These are phyloP conservation scores for Chaetomium globosum DNA, from an alignment of 2,329 filamentous ascomycete species.

Conservation along the genomic window DNA sequence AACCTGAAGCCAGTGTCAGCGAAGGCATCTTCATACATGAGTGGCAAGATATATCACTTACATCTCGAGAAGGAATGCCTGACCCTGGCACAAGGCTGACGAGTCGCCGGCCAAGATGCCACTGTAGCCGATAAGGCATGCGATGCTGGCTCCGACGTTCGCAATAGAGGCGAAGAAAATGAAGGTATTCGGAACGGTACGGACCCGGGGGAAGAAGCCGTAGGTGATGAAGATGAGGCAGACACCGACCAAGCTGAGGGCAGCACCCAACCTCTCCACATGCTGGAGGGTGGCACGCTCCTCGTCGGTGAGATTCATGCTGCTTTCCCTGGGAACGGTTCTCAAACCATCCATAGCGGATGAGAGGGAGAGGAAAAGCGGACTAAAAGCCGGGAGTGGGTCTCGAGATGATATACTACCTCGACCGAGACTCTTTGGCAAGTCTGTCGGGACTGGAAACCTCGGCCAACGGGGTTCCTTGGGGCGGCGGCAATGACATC, in stretches of 20 bases:
- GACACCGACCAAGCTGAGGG: slow-evolving; percentile 56
- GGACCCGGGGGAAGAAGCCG: slow-evolving; percentile 53
- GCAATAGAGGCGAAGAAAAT: slow-evolving; percentile 64
- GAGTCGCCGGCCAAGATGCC: slow-evolving; percentile 59
- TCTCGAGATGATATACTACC: not conserved
- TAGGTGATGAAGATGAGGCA: slow-evolving; percentile 57
- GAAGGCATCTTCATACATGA: not conserved
- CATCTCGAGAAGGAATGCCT: slow-evolving; percentile 67
- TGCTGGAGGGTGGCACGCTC: slow-evolving; percentile 36
- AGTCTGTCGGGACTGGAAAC: slow-evolving; percentile 18
- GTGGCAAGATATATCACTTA: slow-evolving; percentile 47
- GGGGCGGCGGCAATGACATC: slow-evolving; percentile 1
- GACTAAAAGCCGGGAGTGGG: slow-evolving; percentile 17
- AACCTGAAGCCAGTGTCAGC: slow-evolving; percentile 56
- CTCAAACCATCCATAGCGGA: slow-evolving; percentile 30
- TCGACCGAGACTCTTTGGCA: not conserved
- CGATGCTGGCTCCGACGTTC: slow-evolving; percentile 62
- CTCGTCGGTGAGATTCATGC: slow-evolving; percentile 37
- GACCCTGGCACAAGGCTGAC: slow-evolving; percentile 62
- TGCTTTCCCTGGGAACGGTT: slow-evolving; percentile 27
- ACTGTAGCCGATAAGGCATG: slow-evolving; percentile 70
- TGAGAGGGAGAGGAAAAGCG: slow-evolving; percentile 19
- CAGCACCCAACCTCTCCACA: slow-evolving; percentile 56
- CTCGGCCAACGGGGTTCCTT: slow-evolving; percentile 31
- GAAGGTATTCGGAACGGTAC: slow-evolving; percentile 64